Evolutionary conservation across 2,329 filamentous ascomycete species (phyloP).

Genomic region (Ceratocystis alfenasii): DNA sequence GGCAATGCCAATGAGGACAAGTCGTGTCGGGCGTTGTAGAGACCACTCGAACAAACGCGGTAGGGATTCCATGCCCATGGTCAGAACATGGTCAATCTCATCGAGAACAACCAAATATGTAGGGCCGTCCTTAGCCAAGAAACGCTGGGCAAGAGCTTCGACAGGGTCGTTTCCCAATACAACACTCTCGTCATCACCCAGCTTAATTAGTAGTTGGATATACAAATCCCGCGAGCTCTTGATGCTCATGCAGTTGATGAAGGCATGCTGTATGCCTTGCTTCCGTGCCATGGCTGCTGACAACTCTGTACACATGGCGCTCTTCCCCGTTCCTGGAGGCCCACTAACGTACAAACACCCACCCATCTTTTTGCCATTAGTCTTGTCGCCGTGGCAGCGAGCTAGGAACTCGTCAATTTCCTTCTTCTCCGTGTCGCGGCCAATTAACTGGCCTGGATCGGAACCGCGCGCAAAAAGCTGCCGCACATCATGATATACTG

Average conservation of each 20-base stretch:
- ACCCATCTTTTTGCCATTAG: conserved; percentile 47
- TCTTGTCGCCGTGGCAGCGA: conserved; percentile 45
- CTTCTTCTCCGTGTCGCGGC: conserved; percentile 56
- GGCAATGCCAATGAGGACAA: conserved; percentile 83
- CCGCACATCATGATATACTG: conserved; percentile 75
- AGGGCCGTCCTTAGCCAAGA: conserved; percentile 26
- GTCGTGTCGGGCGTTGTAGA: conserved; percentile 62
- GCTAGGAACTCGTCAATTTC: conserved; percentile 60
- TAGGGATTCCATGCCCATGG: conserved; percentile 74
- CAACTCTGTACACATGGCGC: conserved; percentile 77
- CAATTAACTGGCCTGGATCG: conserved; percentile 61
- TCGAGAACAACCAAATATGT: conserved; percentile 81
- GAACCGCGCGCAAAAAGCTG: conserved; percentile 76
- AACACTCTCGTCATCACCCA: conserved; percentile 38
- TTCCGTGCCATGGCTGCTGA: conserved; percentile 46
- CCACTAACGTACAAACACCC: conserved; percentile 93
- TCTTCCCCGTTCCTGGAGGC: conserved; percentile 92
- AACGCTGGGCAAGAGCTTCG: conserved; percentile 17
- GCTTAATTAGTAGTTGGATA: conserved; percentile 60
- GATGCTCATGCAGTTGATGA: conserved; percentile 96
- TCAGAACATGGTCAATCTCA: conserved; percentile 89
- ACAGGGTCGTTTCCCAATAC: conserved; percentile 33
- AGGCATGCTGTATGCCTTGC: conserved; percentile 53
- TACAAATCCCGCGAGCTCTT: conserved; percentile 81
- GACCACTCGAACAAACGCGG: conserved; percentile 98